Evolutionary conservation across 2,329 filamentous ascomycete species (phyloP).

Genomic region (Colletotrichum sp.): DNA sequence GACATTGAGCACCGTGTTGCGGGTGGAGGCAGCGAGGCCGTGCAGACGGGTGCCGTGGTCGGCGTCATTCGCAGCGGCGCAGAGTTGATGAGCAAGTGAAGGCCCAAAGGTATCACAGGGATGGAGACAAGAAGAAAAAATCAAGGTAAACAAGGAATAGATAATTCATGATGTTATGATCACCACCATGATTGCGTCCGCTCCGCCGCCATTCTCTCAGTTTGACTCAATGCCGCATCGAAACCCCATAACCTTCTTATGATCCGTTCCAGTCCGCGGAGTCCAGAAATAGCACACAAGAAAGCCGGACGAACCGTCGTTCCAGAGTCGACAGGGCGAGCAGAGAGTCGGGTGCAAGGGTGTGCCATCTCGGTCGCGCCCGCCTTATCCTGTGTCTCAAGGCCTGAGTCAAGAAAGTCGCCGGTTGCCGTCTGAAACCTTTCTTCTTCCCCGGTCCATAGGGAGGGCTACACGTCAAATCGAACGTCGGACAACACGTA

Average conservation of each 20-base stretch:
- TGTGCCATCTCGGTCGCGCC: neutral
- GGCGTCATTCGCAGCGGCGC: slow-evolving; percentile 87
- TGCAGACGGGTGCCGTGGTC: slow-evolving; percentile 93
- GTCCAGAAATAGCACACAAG: neutral
- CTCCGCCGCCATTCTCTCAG: neutral
- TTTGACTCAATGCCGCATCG: neutral
- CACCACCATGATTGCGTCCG: neutral
- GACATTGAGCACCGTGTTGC: slow-evolving; percentile 92
- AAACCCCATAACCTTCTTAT: neutral
- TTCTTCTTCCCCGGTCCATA: neutral
- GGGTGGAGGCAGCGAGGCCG: slow-evolving; percentile 81
- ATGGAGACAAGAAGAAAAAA: neutral
- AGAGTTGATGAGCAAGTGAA: slow-evolving; percentile 62
- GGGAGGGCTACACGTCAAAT: neutral
- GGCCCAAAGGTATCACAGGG: neutral
- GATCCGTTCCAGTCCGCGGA: neutral
- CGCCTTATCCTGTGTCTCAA: neutral
- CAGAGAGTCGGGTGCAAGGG: neutral
- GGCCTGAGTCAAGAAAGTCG: neutral
- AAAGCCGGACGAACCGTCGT: neutral
- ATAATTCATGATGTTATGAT: slow-evolving; percentile 19
- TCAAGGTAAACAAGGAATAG: neutral
- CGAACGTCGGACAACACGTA: too few species aligned
- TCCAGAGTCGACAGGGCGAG: neutral
- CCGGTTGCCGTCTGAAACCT: neutral